Conservation (phyloP, 2,329 filamentous ascomycete genomes). For the Alternaria arborescens region DNA sequence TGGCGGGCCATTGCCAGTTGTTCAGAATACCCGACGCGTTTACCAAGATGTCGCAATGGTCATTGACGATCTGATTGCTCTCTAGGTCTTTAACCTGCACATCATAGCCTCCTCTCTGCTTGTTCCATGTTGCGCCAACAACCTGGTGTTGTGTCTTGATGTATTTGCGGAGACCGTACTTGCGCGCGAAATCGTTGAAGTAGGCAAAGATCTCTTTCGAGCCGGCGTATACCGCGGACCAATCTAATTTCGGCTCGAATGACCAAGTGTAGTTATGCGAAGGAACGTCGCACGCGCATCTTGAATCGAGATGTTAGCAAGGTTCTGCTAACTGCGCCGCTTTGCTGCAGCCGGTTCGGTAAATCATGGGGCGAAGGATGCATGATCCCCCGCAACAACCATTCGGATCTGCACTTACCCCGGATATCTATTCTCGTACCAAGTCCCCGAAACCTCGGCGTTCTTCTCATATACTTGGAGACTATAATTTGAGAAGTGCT, state of each 20-base stretch:
- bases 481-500: slow-evolving; percentile 55
- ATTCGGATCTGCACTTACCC: slow-evolving; percentile 36
- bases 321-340: background rate
- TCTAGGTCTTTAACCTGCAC: slow-evolving; percentile 46
- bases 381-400: slow-evolving; percentile 5
- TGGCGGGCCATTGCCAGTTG: slow-evolving; percentile 61
- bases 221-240: slow-evolving; percentile 55
- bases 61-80: slow-evolving; percentile 42
- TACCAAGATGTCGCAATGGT: slow-evolving; percentile 59
- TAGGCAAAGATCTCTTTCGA: slow-evolving; percentile 56
- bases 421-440: slow-evolving; percentile 62
- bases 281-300: slow-evolving; percentile 61
- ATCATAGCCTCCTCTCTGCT: slow-evolving; percentile 47
- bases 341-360: background rate
- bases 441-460: slow-evolving; percentile 58
- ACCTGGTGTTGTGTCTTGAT: slow-evolving; percentile 47
- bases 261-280: slow-evolving; percentile 62
- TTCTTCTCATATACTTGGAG: slow-evolving; percentile 61
- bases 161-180: slow-evolving; percentile 52
- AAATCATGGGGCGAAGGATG: slow-evolving; percentile 5
- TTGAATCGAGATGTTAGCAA: slow-evolving; percentile 24
- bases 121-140: slow-evolving; percentile 49
- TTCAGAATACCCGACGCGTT: slow-evolving; percentile 62
- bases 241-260: slow-evolving; percentile 58
- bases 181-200: slow-evolving; percentile 53